Conservation (phyloP, 345 rosid genomes). For the Euphorbia peplus region DNA sequence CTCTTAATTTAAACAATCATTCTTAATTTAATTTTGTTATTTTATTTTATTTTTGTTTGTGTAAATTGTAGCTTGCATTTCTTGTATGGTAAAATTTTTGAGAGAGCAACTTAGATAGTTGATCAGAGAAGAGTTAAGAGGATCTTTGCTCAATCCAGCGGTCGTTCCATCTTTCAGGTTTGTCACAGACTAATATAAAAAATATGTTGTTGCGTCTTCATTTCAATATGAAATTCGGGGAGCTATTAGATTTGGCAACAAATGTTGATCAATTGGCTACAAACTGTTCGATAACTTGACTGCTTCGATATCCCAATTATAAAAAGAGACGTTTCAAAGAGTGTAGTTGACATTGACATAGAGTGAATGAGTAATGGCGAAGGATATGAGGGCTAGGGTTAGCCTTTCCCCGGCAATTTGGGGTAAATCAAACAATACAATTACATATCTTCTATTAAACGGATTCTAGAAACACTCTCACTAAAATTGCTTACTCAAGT, state of each 20-base stretch:
- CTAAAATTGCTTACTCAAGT: neutral
- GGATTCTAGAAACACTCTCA: neutral
- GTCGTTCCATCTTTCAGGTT: slow-evolving; percentile 85
- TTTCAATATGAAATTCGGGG: neutral
- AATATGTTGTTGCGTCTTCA: neutral
- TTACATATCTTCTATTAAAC: neutral
- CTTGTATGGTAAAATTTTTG: slow-evolving; percentile 85
- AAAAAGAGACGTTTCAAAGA: neutral
- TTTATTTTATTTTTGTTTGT: neutral
- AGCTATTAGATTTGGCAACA: no score
- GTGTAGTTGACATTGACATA: neutral
- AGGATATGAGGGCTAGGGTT: no score
- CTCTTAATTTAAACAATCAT: no score
- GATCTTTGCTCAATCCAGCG: no score
- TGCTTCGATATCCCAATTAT: neutral
- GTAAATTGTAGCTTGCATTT: slow-evolving; percentile 57
- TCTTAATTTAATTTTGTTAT: no score
- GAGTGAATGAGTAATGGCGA: neutral
- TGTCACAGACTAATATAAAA: no score
- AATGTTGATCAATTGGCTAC: no score
- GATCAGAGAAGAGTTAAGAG: slow-evolving; percentile 76
- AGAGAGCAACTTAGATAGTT: slow-evolving; percentile 70
- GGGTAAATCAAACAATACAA: no score
- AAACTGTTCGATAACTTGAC: neutral
- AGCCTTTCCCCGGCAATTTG: no score